Percentiles rank a stretch among this genome's conserved stretches.
These are phyloP conservation scores for Aspergillus puulaauensis DNA, from an alignment of 2,329 filamentous ascomycete species.

Conservation along the genomic window DNA sequence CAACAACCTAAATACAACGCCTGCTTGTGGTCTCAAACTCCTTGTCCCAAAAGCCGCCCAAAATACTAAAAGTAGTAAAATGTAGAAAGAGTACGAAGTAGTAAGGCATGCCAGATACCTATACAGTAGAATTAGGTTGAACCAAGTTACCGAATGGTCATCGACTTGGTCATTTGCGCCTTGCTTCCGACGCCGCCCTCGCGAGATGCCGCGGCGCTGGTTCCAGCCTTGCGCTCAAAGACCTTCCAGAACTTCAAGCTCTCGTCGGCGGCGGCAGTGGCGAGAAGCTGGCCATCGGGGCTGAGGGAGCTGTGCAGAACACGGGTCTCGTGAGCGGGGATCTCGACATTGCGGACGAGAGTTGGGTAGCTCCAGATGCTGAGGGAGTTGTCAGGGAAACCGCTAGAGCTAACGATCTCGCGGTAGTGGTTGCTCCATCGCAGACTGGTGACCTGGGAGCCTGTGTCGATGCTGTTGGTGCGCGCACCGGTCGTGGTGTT, in stretches of 20 bases:
- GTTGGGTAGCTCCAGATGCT: conserved; percentile 99
- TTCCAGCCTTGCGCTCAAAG: conserved; percentile 95
- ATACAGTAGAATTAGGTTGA: conserved; percentile 7
- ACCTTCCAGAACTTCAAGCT: conserved; percentile 99
- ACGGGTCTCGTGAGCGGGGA: conserved; percentile 93
- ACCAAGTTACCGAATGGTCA: conserved; percentile 75
- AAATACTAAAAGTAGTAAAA: neutral
- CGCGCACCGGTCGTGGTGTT: conserved; percentile 96
- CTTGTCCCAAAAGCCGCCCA: neutral
- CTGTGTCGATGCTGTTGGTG: conserved; percentile 98
- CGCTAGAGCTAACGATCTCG: conserved; percentile 95
- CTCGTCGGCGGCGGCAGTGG: conserved; percentile 93
- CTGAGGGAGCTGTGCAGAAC: conserved; percentile 96
- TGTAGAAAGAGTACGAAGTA: neutral
- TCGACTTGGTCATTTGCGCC: conserved; percentile 87
- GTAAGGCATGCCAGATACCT: conserved; percentile 1
- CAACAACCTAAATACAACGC: conserved; percentile 16
- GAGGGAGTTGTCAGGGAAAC: conserved; percentile 98
- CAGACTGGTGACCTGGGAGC: conserved; percentile 93
- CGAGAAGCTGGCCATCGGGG: conserved; percentile 96
- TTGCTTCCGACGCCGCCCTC: conserved; percentile 70
- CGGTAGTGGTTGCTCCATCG: conserved; percentile 97
- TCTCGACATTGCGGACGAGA: conserved; percentile 94
- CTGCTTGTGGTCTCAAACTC: conserved; percentile 1
- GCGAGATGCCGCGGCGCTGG: conserved; percentile 61